Evolutionary conservation across 352 stramenopile species (phyloP), one percentile per base, ranked within the genome.

Genomic region (Phytopythium delawarense): DNA sequence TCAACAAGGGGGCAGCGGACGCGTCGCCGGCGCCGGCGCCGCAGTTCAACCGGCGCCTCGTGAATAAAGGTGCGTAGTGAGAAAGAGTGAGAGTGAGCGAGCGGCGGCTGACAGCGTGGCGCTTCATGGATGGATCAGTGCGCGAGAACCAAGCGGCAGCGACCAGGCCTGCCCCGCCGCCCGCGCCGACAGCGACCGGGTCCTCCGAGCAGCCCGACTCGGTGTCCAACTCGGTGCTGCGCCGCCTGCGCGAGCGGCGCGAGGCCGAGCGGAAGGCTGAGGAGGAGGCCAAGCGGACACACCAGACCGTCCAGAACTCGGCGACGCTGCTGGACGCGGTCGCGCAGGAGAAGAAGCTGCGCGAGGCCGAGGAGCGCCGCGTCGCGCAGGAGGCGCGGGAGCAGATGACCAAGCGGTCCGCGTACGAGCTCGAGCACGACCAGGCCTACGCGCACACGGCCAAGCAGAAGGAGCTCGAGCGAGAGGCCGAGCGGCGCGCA

Each of bases 311-410:
- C 4, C 77, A 75, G 53, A 85, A 64, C 66, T 79, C 75, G 8
- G 72, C 82, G 62, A 76, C 79, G 4, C 65, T 89, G 30, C 32
- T 87, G 7, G 79, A 85, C 35, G 63, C 72, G 6, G 77, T 76
- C 2, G 64, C 78, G 20, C 76, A 89, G 37, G 71, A 76, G 15
- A 76, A 67, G 23, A 85, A 74, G 50, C 55, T 72, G 30, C 75
- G 67, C 9, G 69, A 79, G 18, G 65, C 71, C 0, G 65, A 79
- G 35, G 70, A 80, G n/a, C 75, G 75, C 30, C 72, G 72, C 23
- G 57, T n/a, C 5, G 74, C 67, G 1, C 76, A 79, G 49, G 67
- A 70, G 48, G 62, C 63, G 3, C 67, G 74, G 15, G 63, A 74
- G 28, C 57, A 62, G 12, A 79, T 81, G 59, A 59, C 70, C 23